Conservation (phyloP, 305 asterid species). For the Ruellia speciosa region DNA sequence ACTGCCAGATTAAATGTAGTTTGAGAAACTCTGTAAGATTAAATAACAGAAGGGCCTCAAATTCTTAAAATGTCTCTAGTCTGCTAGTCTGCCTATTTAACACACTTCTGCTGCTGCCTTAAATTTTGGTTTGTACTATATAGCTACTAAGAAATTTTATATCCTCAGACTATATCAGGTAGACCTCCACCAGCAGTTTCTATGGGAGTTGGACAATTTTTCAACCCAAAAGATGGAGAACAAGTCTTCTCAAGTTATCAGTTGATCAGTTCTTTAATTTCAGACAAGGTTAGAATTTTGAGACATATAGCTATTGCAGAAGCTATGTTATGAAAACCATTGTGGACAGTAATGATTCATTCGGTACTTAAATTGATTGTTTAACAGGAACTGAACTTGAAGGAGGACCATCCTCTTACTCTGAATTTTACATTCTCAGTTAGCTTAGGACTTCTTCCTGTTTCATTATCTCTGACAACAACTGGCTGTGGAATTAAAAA, state of each 20-base stretch:
- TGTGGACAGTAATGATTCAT: constrained; percentile 16
- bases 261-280: constrained; percentile 46
- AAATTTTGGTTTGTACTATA: not conserved
- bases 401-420: constrained; percentile 93
- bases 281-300: constrained; percentile 45
- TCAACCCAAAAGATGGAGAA: constrained; percentile 67
- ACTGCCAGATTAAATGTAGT: constrained; percentile 7
- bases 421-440: constrained; percentile 65
- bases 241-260: constrained; percentile 44
- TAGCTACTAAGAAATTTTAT: constrained; percentile 24
- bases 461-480: constrained; percentile 54
- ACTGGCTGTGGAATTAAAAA: constrained; percentile 85
- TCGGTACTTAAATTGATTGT: constrained; percentile 28
- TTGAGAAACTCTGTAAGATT: not conserved
- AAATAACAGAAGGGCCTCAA: too few species aligned
- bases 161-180: constrained; percentile 79
- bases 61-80: not conserved
- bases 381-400: constrained; percentile 58
- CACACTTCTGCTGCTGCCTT: constrained; percentile 9
- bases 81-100: constrained; percentile 9
- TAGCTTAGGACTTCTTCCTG: constrained; percentile 93
- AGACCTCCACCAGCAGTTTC: constrained; percentile 98
- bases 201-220: constrained; percentile 99
- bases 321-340: constrained; percentile 18
- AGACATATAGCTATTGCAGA: constrained; percentile 19